Percentiles rank a stretch among this genome's conserved stretches.
Evolutionary conservation across 2,329 filamentous ascomycete species (phyloP).

Genomic region (Plectosphaerella plurivora): DNA sequence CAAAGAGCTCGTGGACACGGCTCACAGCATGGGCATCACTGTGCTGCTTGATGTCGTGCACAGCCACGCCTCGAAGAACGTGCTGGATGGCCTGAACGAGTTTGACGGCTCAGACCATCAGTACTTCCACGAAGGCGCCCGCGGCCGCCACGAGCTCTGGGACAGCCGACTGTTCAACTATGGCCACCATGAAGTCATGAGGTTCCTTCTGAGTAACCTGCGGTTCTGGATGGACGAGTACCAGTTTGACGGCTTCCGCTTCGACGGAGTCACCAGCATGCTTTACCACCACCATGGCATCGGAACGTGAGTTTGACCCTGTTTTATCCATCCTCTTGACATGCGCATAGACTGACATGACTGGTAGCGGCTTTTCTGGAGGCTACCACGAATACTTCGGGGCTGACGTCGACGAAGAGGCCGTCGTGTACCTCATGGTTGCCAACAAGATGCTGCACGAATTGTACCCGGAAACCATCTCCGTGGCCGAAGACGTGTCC

Average conservation of each 20-base stretch:
- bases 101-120: slow-evolving; percentile 94
- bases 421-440: slow-evolving; percentile 90
- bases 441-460: slow-evolving; percentile 93
- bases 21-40: slow-evolving; percentile 83
- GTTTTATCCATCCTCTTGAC: not conserved
- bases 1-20: slow-evolving; percentile 94
- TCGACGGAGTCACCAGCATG: slow-evolving; percentile 98
- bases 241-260: slow-evolving; percentile 92
- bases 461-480: slow-evolving; percentile 85
- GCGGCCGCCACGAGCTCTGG: slow-evolving; percentile 89
- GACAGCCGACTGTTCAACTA: slow-evolving; percentile 98
- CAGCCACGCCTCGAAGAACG: slow-evolving; percentile 97
- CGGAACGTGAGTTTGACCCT: slow-evolving; percentile 66
- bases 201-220: slow-evolving; percentile 93
- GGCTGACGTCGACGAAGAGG: slow-evolving; percentile 82
- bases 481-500: slow-evolving; percentile 94
- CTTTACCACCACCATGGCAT: slow-evolving; percentile 94
- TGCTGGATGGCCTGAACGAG: slow-evolving; percentile 88
- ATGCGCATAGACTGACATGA: too few relatives aligned
- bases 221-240: slow-evolving; percentile 99
- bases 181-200: slow-evolving; percentile 85
- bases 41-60: slow-evolving; percentile 95
- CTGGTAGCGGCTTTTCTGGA: slow-evolving; percentile 79
- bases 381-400: slow-evolving; percentile 99
- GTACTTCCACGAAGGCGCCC: slow-evolving; percentile 87